These are phyloP conservation scores for Lophium mytilinum DNA, from an alignment of 495 filamentous ascomycete genomes.

Conservation along the genomic window DNA sequence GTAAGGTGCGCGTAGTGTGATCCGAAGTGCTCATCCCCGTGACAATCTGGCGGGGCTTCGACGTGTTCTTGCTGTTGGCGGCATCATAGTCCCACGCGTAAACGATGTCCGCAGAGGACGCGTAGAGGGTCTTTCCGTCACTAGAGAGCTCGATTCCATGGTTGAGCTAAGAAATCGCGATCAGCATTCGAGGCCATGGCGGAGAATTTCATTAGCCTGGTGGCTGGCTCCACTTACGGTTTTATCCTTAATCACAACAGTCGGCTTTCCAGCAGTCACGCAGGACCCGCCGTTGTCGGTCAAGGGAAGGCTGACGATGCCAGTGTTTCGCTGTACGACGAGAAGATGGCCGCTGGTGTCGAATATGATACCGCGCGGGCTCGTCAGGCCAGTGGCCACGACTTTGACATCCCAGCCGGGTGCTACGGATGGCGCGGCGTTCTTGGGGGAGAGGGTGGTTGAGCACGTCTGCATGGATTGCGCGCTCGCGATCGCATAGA, in stretches of 20 bases:
- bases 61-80: conserved; percentile 33
- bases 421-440: conserved; percentile 43
- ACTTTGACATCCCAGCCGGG: conserved; percentile 50
- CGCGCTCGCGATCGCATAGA: neutral
- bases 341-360: conserved; percentile 53
- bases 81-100: conserved; percentile 56
- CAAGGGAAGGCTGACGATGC: conserved; percentile 48
- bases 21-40: conserved; percentile 46
- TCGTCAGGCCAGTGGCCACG: conserved; percentile 43
- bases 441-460: conserved; percentile 23
- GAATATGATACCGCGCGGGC: conserved; percentile 53
- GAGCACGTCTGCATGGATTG: conserved; percentile 22
- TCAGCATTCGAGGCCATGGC: neutral
- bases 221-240: conserved; percentile 31
- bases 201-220: too few species aligned
- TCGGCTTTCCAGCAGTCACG: conserved; percentile 27
- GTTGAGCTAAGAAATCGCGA: conserved; percentile 40
- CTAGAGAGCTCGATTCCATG: conserved; percentile 59
- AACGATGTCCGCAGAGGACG: conserved; percentile 48
- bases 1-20: conserved; percentile 56
- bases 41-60: conserved; percentile 41
- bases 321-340: conserved; percentile 47
- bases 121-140: conserved; percentile 58
- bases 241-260: conserved; percentile 25
- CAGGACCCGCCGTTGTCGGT: conserved; percentile 46